phyloP scores from a whole-genome alignment of 2,329 filamentous ascomycete genomes.

The Penicillium janthinellum region DNA sequence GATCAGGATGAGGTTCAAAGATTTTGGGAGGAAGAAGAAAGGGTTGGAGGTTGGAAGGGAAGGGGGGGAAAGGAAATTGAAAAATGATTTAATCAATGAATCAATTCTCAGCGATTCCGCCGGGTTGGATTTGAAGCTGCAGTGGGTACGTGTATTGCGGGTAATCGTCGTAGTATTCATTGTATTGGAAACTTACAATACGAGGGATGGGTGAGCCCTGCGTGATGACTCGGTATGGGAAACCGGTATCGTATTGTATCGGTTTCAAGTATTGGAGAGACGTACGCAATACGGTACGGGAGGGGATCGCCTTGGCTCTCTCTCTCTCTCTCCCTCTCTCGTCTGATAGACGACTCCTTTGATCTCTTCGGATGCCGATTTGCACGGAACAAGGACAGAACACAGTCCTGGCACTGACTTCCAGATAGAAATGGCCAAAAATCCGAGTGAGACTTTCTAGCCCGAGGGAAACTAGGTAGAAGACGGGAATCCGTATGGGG shows the following conservation, averaged over 20 bases:
- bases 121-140: conserved; percentile 27
- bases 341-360: not conserved
- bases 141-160: conserved; percentile 22
- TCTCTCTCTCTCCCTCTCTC: not conserved
- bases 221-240: not conserved
- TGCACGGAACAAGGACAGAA: not conserved
- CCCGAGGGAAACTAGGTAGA: not conserved
- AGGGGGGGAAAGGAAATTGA: conserved; percentile 10
- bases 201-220: not conserved
- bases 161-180: not conserved
- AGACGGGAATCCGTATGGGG: not conserved
- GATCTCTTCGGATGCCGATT: not conserved
- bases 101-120: conserved; percentile 25
- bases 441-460: not conserved
- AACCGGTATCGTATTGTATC: conserved; percentile 6
- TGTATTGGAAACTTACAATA: not conserved
- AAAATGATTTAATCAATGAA: conserved; percentile 32
- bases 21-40: not conserved
- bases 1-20: not conserved
- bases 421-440: not conserved
- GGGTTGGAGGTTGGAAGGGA: not conserved
- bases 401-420: not conserved
- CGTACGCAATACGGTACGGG: conserved; percentile 1
- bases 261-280: not conserved
- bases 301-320: not conserved